Conservation (phyloP, 306 rosid genomes). For the Ammopiptanthus mongolicus region DNA sequence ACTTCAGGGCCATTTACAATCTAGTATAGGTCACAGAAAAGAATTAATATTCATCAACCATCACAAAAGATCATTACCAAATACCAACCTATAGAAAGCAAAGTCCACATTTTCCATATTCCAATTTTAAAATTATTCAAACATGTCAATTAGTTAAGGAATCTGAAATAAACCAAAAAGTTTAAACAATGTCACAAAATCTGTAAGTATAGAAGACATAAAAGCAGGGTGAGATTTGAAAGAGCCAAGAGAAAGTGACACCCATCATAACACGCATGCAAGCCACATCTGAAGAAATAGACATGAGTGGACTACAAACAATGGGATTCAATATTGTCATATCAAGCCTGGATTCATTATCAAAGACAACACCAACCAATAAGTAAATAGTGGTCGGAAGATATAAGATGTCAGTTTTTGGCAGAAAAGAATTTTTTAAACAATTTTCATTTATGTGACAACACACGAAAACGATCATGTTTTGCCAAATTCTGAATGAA, state of each 20-base stretch:
- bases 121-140: conserved; percentile 17
- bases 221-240: conserved; percentile 7
- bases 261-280: background rate
- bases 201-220: conserved; percentile 5
- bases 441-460: background rate
- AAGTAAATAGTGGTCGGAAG: background rate
- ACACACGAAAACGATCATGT: conserved; percentile 4
- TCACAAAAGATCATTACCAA: conserved; percentile 13
- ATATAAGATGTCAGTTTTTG: background rate
- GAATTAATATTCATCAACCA: conserved; percentile 19
- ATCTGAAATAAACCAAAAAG: background rate
- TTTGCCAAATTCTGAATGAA: background rate
- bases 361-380: background rate
- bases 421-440: background rate
- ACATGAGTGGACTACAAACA: background rate
- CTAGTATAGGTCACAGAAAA: conserved; percentile 35
- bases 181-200: background rate
- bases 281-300: background rate
- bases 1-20: conserved; percentile 99
- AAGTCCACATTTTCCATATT: conserved; percentile 4
- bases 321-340: conserved; percentile 8
- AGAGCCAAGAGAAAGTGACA: background rate
- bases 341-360: conserved; percentile 13
- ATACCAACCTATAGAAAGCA: conserved; percentile 18
- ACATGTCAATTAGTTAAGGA: conserved; percentile 19